Conservation (phyloP, 192 early-diverging fungal species). For the Coemansia pectinata region DNA sequence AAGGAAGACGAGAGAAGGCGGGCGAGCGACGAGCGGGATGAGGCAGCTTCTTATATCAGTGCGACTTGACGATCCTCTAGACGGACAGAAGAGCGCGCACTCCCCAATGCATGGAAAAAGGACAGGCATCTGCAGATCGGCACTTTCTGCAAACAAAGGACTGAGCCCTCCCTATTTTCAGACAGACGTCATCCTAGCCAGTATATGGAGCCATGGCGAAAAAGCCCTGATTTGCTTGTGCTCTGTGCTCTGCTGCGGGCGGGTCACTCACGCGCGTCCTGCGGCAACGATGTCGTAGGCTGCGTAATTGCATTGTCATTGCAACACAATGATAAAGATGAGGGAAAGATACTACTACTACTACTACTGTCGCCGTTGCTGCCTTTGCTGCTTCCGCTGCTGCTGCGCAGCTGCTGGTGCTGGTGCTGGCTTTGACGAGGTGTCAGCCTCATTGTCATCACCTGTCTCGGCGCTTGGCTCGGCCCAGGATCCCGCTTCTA, state of each 20-base stretch:
- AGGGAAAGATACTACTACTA: background rate
- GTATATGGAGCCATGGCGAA: background rate
- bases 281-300: background rate
- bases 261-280: background rate
- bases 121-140: background rate
- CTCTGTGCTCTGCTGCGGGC: background rate
- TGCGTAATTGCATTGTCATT: background rate
- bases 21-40: background rate
- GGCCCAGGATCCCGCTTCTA: constrained; percentile 13
- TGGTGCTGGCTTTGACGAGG: background rate
- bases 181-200: background rate
- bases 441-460: background rate
- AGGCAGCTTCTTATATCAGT: background rate
- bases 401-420: background rate
- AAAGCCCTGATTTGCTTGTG: background rate
- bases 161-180: background rate
- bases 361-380: background rate
- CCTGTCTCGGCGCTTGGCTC: background rate
- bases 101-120: background rate
- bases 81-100: background rate
- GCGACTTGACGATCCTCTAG: background rate
- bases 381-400: constrained; percentile 1
- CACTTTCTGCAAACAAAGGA: background rate
- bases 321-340: background rate
- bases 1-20: background rate